phyloP scores from a whole-genome alignment of 495 filamentous ascomycete genomes.

The Daldinia concentrica region DNA sequence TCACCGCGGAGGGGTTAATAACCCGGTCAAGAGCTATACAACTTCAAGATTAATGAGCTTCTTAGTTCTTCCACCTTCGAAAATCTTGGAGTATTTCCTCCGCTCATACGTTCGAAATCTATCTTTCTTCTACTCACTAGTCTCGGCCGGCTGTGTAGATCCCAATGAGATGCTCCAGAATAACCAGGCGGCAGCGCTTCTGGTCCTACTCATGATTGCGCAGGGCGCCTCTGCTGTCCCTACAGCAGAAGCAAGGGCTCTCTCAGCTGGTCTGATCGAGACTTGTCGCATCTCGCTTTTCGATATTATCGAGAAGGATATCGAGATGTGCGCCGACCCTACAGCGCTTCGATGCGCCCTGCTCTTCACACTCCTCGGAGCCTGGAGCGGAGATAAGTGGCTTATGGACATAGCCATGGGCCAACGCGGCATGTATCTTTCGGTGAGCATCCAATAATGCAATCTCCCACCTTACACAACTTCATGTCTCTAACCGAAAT shows the following conservation, averaged over 20 bases:
- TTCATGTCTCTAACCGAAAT: slow-evolving; percentile 13
- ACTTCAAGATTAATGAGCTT: slow-evolving; percentile 60
- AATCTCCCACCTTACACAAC: not conserved
- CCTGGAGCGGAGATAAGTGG: slow-evolving; percentile 76
- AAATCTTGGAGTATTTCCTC: slow-evolving; percentile 69
- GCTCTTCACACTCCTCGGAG: slow-evolving; percentile 67
- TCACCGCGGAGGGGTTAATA: slow-evolving; percentile 55
- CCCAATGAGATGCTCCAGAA: slow-evolving; percentile 68
- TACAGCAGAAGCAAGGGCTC: slow-evolving; percentile 63
- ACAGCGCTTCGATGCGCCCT: slow-evolving; percentile 66
- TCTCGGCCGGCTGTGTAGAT: slow-evolving; percentile 61
- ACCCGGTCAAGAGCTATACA: slow-evolving; percentile 50
- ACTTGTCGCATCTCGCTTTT: slow-evolving; percentile 72
- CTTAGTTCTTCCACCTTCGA: slow-evolving; percentile 65
- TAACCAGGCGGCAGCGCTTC: slow-evolving; percentile 65
- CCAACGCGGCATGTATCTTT: slow-evolving; percentile 72
- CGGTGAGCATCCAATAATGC: slow-evolving; percentile 53
- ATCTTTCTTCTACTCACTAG: slow-evolving; percentile 66
- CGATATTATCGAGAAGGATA: slow-evolving; percentile 71
- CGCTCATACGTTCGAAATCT: slow-evolving; percentile 66
- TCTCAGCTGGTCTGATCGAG: slow-evolving; percentile 70
- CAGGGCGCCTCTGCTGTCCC: slow-evolving; percentile 68
- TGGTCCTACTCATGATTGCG: slow-evolving; percentile 72
- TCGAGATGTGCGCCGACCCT: slow-evolving; percentile 67
- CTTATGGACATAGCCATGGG: slow-evolving; percentile 76